phyloP scores from a whole-genome alignment of 495 filamentous ascomycete species.

The Durotheca rogersii region DNA sequence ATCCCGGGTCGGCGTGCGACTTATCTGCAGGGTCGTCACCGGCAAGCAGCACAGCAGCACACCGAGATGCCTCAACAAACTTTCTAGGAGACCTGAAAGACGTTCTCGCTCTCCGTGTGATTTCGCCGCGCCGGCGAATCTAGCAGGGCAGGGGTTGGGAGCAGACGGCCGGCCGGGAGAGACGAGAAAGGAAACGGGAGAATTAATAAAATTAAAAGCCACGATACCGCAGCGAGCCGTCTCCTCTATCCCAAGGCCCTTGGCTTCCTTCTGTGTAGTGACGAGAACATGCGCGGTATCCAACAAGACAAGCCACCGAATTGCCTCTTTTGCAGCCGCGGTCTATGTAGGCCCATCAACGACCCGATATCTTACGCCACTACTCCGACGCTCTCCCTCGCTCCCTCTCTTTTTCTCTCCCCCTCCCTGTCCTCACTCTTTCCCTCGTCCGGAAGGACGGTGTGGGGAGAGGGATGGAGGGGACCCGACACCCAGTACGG shows the following conservation, averaged over 20 bases:
- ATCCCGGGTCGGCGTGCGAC: conserved; percentile 16
- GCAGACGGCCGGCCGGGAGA: conserved; percentile 8
- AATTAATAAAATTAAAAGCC: no score
- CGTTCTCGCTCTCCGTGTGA: not conserved
- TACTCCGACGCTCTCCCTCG: no score
- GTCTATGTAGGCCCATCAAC: not conserved
- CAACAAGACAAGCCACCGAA: conserved; percentile 6
- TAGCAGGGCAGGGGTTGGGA: conserved; percentile 10
- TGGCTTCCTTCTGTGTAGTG: conserved; percentile 6
- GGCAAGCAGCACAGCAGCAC: conserved; percentile 11
- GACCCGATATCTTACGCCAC: no score
- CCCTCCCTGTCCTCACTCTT: not conserved
- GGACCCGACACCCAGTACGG: not conserved
- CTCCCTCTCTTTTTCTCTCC: not conserved
- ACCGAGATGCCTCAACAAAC: conserved; percentile 4
- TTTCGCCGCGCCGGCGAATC: not conserved
- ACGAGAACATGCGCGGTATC: not conserved
- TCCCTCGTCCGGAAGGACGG: not conserved
- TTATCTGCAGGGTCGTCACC: conserved; percentile 15
- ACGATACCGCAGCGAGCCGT: conserved; percentile 27
- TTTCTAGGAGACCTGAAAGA: no score
- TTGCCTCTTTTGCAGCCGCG: not conserved
- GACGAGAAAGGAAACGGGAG: no score
- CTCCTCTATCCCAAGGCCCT: conserved; percentile 12
- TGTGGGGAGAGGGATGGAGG: conserved; percentile 6